Percentiles rank a stretch among this genome's conserved stretches.
Conservation (phyloP, 108 stramenopile species). For the Skeletonema grethae region DNA sequence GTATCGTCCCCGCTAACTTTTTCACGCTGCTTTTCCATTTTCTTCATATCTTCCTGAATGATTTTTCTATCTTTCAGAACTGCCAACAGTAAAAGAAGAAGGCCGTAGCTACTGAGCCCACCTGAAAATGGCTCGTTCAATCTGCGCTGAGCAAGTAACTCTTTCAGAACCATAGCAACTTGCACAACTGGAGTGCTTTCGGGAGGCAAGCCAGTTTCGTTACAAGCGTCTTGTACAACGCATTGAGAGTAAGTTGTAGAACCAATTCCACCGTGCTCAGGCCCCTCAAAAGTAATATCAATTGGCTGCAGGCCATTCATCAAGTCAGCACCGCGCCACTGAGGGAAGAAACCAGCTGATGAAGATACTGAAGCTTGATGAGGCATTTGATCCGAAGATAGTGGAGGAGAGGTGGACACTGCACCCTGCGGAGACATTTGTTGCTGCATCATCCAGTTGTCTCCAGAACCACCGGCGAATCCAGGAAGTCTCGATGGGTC, state of each 20-base stretch:
- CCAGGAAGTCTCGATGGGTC: constrained; percentile 81
- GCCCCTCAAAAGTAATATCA: constrained; percentile 95
- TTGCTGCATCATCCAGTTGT: constrained; percentile 53
- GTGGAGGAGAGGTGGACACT: constrained; percentile 18
- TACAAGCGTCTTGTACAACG: constrained; percentile 77
- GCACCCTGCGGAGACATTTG: constrained; percentile 33
- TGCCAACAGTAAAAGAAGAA: constrained; percentile 85
- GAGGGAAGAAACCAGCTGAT: constrained; percentile 44
- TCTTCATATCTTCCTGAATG: constrained; percentile 73
- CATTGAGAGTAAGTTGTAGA: constrained; percentile 77
- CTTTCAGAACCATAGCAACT: constrained; percentile 86
- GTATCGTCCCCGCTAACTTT: constrained; percentile 44
- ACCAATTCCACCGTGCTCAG: constrained; percentile 93
- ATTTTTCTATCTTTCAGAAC: constrained; percentile 76
- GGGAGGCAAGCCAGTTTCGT: constrained; percentile 62
- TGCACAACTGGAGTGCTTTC: constrained; percentile 82
- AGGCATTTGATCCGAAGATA: constrained; percentile 24
- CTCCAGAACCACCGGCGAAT: constrained; percentile 34
- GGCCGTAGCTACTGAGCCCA: constrained; percentile 94
- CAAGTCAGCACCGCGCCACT: constrained; percentile 87
- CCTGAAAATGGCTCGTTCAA: constrained; percentile 96
- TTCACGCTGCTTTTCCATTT: constrained; percentile 68
- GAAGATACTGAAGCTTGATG: constrained; percentile 27
- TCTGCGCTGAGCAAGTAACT: constrained; percentile 85
- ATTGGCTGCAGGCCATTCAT: constrained; percentile 85